Conservation (phyloP, 2,329 filamentous ascomycete genomes). For the Acephala macrosclerotiorum region DNA sequence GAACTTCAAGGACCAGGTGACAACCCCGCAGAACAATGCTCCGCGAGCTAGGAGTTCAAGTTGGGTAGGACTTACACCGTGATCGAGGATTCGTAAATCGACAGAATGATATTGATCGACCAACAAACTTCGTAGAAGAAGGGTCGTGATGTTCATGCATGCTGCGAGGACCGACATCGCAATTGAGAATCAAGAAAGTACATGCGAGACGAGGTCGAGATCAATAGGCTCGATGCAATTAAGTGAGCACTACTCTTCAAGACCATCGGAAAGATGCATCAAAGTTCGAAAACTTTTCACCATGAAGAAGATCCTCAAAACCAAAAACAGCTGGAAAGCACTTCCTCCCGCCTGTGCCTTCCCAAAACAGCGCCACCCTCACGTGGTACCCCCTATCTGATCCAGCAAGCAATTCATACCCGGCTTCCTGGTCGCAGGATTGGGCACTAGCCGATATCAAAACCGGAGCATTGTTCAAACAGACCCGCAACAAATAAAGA, state of each 20-base stretch:
- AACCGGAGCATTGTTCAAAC: background rate
- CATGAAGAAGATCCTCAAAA: background rate
- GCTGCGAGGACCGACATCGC: background rate
- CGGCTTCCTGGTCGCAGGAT: too few relatives aligned
- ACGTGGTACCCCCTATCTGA: background rate
- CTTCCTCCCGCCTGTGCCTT: slow-evolving; percentile 12
- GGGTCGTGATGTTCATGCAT: background rate
- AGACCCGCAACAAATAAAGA: background rate
- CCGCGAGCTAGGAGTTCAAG: background rate
- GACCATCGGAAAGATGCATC: too few relatives aligned
- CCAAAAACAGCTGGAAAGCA: background rate
- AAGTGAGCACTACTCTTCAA: background rate
- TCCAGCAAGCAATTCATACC: background rate
- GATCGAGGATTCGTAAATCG: background rate
- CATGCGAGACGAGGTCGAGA: background rate
- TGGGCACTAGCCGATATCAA: background rate
- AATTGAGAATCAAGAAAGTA: slow-evolving; percentile 1
- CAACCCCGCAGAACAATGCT: background rate
- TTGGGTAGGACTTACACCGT: background rate
- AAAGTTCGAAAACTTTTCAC: background rate
- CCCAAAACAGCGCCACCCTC: slow-evolving; percentile 13
- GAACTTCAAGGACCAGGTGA: background rate
- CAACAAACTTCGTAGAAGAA: background rate
- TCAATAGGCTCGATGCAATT: background rate
- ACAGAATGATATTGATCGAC: background rate